These are phyloP conservation scores for Cladophialophora yegresii DNA, from an alignment of 2,329 filamentous ascomycete species.

Conservation along the genomic window DNA sequence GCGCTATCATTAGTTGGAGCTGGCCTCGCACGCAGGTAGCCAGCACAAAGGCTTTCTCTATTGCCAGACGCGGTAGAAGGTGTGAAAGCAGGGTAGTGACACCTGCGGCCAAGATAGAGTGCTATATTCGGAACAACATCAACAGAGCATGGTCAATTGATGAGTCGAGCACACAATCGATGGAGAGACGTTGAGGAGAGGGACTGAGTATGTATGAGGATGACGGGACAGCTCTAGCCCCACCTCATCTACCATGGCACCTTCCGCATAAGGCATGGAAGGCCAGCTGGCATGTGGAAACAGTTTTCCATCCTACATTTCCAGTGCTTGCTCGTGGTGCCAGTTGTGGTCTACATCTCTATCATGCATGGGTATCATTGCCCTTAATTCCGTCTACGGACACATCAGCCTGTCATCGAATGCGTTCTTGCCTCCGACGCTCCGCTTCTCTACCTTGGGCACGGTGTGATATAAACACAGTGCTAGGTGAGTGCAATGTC, in stretches of 20 bases:
- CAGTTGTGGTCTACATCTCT: not conserved
- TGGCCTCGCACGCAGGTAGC: not conserved
- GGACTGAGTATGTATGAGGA: not conserved
- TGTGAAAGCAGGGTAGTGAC: not conserved
- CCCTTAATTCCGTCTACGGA: not conserved
- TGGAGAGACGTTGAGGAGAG: not conserved
- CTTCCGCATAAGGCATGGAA: not conserved
- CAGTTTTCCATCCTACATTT: not conserved
- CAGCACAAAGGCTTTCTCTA: not conserved
- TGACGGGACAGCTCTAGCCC: not conserved
- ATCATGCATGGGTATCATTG: conserved; percentile 5
- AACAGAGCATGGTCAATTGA: not conserved
- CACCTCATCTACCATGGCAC: not conserved
- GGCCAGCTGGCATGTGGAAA: not conserved
- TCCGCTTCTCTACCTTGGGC: not conserved
- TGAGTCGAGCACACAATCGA: not conserved
- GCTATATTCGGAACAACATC: not conserved
- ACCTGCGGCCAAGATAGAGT: not conserved
- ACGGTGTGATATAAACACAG: not conserved
- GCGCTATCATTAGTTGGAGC: not conserved
- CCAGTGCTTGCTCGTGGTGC: not conserved
- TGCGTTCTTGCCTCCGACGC: not conserved
- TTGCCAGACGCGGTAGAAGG: not conserved
- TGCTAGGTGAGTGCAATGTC: not conserved
- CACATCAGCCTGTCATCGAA: not conserved